A percentile compares a stretch with the other conserved stretches of the same genome.
Evolutionary conservation across 257 asterid species (phyloP).

Genomic region (Scutellaria galericulata): DNA sequence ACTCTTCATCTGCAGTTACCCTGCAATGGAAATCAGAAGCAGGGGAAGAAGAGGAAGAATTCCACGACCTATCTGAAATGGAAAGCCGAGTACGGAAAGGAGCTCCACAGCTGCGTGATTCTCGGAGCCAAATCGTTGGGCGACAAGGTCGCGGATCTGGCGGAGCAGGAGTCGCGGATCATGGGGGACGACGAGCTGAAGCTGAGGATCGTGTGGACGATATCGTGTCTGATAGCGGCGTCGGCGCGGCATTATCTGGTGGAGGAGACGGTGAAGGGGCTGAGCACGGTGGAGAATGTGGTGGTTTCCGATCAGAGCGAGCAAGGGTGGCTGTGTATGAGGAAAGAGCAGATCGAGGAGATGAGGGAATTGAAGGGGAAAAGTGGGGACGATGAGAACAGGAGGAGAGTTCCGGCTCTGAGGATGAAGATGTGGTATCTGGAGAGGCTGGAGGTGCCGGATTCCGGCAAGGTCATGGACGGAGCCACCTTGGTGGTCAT

Average conservation of each 20-base stretch:
- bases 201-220: conserved; percentile 66
- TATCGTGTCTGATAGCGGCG: conserved; percentile 71
- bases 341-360: conserved; percentile 53
- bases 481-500: conserved; percentile 75
- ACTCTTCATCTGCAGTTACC: conserved; percentile 54
- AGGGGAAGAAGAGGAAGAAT: neutral
- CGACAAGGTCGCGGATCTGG: conserved; percentile 3
- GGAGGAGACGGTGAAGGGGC: conserved; percentile 44
- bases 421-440: conserved; percentile 79
- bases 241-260: conserved; percentile 64
- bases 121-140: conserved; percentile 58
- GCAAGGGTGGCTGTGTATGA: conserved; percentile 65
- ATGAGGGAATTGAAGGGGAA: conserved; percentile 37
- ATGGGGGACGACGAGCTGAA: conserved; percentile 61
- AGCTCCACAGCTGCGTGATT: conserved; percentile 64
- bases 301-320: conserved; percentile 58
- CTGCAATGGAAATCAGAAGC: conserved; percentile 33
- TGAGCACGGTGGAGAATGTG: conserved; percentile 40
- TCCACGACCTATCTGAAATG: conserved; percentile 55
- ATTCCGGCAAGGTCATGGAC: conserved; percentile 55
- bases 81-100: conserved; percentile 76
- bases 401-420: conserved; percentile 63
- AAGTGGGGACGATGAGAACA: conserved; percentile 29
- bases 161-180: conserved; percentile 29
- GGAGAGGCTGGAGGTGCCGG: conserved; percentile 60